Base-by-base conservation (phyloP, 2,329 filamentous ascomycete genomes). In the Sordariomycetes sp. region DNA sequence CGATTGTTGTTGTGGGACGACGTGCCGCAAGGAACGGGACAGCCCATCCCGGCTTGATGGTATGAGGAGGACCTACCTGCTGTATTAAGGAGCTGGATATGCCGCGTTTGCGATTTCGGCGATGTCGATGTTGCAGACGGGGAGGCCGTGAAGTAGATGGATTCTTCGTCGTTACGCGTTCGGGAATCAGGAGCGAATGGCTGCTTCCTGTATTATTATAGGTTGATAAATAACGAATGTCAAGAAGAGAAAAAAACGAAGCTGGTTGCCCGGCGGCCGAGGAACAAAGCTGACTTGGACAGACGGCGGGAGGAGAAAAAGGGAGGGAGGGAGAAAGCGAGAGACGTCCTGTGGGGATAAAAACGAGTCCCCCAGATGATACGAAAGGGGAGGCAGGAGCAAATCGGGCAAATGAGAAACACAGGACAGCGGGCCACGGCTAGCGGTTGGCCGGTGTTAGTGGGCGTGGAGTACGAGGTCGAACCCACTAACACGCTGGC, bases 221-320 rank as follows among this genome's bases (percentile, higher is more conserved):
- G 39, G 39, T 3, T 24, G 45, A 7, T 10, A 34, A 34, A 34
- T 53, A 72, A 71, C 69, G 69, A 72, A 66, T 60, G 70, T 66
- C 67, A 61, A 62, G 67, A 71, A 72, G 65, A 62, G 64, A 71
- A 24, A 20, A 22, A 13, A 50, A 50, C n/a, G 45, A 50, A 50
- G 45, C n/a, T 50, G 22, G 12, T 50, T 13, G 12, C 57, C 54
- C 55, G 58, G 57, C 57, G 56, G 58, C 58, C 58, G 57, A 62
- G 48, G 58, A 58, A 25, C 20, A 54, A 51, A 34, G 20, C 10
- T 24, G 32, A 35, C 12, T 50, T 52, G 17, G 32, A 50, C 52
- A 61, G 58, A 61, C 61, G 62, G 54, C 53, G 60, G 60, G 58
- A 64, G 62, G 62, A 64, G 61, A 61, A 60, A 63, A 61, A 59